These are phyloP conservation scores for Marsdenia floribunda DNA, from an alignment of 257 asterid species.

Conservation along the genomic window DNA sequence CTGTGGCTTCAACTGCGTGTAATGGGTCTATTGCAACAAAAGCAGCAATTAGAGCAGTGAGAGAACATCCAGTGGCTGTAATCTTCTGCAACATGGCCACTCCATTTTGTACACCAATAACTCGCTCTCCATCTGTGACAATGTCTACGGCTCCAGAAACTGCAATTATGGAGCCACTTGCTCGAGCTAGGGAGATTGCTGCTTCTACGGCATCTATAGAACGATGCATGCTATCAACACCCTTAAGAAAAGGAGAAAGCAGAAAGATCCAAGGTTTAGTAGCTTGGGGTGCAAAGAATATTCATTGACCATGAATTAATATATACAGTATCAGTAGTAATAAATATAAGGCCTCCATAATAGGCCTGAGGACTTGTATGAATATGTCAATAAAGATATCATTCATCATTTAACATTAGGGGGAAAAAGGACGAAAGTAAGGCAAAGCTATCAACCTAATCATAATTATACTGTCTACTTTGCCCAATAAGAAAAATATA, in stretches of 20 bases:
- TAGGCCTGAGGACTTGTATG: background rate
- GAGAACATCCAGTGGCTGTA: constrained; percentile 90
- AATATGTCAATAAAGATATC: background rate
- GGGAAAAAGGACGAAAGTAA: background rate
- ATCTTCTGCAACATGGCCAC: constrained; percentile 79
- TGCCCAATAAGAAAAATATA: background rate
- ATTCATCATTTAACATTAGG: background rate
- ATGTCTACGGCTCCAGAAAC: constrained; percentile 82
- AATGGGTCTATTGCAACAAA: constrained; percentile 63
- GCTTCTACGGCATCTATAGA: constrained; percentile 75
- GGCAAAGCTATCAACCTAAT: background rate
- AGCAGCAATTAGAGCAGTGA: constrained; percentile 79
- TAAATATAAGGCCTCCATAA: background rate
- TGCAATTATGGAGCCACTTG: constrained; percentile 54
- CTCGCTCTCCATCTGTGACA: constrained; percentile 66
- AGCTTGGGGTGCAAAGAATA: background rate
- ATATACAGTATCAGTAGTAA: background rate
- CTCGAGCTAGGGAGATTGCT: constrained; percentile 63
- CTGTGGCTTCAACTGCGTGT: constrained; percentile 69
- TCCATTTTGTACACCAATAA: constrained; percentile 65
- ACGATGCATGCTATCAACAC: constrained; percentile 62
- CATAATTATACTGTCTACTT: background rate
- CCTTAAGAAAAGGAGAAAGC: constrained; percentile 34
- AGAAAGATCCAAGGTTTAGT: background rate
- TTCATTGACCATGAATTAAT: background rate